Conservation (phyloP, 2,329 filamentous ascomycete genomes). For the Fusarium sp. region DNA sequence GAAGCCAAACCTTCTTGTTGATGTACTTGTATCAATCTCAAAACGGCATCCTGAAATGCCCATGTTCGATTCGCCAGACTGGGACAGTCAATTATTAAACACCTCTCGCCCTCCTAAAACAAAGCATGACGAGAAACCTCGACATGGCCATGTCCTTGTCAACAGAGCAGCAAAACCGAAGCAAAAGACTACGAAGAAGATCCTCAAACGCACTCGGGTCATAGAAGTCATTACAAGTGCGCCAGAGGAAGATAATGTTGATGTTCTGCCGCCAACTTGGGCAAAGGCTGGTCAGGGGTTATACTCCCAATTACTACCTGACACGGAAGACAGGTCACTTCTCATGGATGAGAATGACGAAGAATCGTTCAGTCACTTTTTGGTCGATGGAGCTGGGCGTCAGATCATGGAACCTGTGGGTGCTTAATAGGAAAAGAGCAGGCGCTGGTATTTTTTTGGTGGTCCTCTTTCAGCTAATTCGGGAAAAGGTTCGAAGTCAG, state of each 20-base stretch:
- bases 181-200: conserved; percentile 50
- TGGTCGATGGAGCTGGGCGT: conserved; percentile 54
- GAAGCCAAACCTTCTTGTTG: conserved; percentile 55
- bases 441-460: not conserved
- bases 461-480: not conserved
- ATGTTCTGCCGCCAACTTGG: conserved; percentile 55
- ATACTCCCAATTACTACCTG: conserved; percentile 54
- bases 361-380: conserved; percentile 59
- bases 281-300: conserved; percentile 54
- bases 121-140: conserved; percentile 39
- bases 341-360: conserved; percentile 56
- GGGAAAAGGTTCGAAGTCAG: not conserved
- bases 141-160: conserved; percentile 48
- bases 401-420: conserved; percentile 50
- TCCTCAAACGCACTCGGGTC: conserved; percentile 47
- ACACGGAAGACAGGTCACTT: conserved; percentile 53
- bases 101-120: conserved; percentile 25
- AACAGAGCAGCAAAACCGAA: conserved; percentile 47
- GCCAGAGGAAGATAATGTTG: conserved; percentile 47
- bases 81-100: conserved; percentile 47
- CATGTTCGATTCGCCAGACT: conserved; percentile 57
- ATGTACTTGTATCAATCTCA: conserved; percentile 57
- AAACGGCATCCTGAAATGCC: conserved; percentile 57
- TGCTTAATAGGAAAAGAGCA: conserved; percentile 31
- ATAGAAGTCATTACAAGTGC: conserved; percentile 45